Evolutionary conservation across 75 land plant genomes (phyloP).

Genomic region (Pseudotsuga menziesii): DNA sequence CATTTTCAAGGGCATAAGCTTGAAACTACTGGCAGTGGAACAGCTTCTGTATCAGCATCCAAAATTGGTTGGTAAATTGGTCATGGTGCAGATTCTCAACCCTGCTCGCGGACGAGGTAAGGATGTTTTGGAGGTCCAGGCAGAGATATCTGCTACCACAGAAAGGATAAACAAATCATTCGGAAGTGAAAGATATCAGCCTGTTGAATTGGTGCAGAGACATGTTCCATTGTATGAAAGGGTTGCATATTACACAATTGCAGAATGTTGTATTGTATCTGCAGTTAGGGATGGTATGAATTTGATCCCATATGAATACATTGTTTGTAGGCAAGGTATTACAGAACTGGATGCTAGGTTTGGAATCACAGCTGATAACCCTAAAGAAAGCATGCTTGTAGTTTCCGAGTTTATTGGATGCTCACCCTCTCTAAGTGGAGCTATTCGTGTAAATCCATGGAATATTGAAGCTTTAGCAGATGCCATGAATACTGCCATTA

Average conservation of each 20-base stretch:
- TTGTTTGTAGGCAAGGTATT: constrained; percentile 69
- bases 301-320: constrained; percentile 76
- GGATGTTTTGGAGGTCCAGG: constrained; percentile 56
- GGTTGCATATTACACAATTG: constrained; percentile 65
- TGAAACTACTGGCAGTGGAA: constrained; percentile 78
- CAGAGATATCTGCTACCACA: constrained; percentile 37
- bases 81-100: constrained; percentile 48
- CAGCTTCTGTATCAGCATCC: constrained; percentile 58
- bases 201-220: constrained; percentile 56
- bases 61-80: constrained; percentile 49
- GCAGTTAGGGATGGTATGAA: constrained; percentile 94
- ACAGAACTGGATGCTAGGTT: constrained; percentile 29
- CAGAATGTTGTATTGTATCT: constrained; percentile 86
- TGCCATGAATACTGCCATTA: constrained; percentile 62
- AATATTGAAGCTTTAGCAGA: constrained; percentile 83
- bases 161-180: constrained; percentile 54
- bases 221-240: constrained; percentile 56
- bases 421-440: constrained; percentile 88
- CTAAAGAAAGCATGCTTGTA: constrained; percentile 67
- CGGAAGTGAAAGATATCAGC: constrained; percentile 54
- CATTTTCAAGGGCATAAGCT: constrained; percentile 71
- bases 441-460: constrained; percentile 89
- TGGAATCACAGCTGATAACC: constrained; percentile 18
- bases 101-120: constrained; percentile 65
- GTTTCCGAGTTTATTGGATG: constrained; percentile 91